A percentile compares a stretch with the other conserved stretches of the same genome.
phyloP scores from a whole-genome alignment of 257 asterid species.

The Marsdenia floribunda region DNA sequence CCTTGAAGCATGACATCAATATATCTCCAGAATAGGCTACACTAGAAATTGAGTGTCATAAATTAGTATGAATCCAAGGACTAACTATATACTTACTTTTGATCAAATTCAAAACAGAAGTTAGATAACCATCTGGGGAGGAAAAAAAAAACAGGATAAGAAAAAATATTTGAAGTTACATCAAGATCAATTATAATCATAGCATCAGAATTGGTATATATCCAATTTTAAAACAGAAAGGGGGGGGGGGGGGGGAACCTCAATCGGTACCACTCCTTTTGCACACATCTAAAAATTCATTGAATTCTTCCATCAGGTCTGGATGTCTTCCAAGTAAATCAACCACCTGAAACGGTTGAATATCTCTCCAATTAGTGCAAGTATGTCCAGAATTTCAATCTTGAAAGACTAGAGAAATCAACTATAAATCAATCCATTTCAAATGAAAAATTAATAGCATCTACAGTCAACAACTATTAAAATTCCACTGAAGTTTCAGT shows the following conservation, averaged over 20 bases:
- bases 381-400: neutral
- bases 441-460: neutral
- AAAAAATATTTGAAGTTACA: constrained; percentile 9
- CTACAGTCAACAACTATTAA: neutral
- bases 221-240: neutral
- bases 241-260: neutral
- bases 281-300: constrained; percentile 16
- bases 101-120: constrained; percentile 12
- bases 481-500: neutral
- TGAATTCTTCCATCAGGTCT: constrained; percentile 30
- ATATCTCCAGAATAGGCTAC: neutral
- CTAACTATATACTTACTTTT: constrained; percentile 18
- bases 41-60: constrained; percentile 3
- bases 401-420: no score
- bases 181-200: neutral
- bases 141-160: constrained; percentile 6
- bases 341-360: constrained; percentile 19
- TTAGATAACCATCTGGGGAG: constrained; percentile 23
- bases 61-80: neutral
- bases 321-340: constrained; percentile 27
- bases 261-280: constrained; percentile 16
- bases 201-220: neutral
- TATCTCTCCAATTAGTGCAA: neutral
- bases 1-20: constrained; percentile 3
- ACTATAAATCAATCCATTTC: no score